A percentile compares a stretch with the other conserved stretches of the same genome.
These are phyloP conservation scores for Saraca asoca DNA, from an alignment of 331 rosid species.

Conservation along the genomic window DNA sequence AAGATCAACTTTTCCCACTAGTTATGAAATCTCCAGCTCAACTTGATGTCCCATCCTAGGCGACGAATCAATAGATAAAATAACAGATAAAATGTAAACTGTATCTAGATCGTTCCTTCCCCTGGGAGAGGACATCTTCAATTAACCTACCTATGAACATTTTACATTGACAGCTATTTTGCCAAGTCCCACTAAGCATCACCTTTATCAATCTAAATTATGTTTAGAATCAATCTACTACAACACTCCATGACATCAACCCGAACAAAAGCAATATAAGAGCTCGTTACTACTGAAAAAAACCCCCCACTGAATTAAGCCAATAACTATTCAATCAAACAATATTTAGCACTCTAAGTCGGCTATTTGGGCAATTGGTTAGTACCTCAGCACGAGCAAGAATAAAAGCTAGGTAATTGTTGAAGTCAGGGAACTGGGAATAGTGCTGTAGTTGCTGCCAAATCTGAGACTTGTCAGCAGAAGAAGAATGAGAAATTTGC, in stretches of 20 bases:
- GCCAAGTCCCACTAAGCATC: not conserved
- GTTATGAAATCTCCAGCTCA: not conserved
- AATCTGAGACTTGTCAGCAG: constrained; percentile 95
- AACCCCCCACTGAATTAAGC: constrained; percentile 3
- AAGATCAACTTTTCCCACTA: not conserved
- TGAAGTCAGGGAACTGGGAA: constrained; percentile 93
- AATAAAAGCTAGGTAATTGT: constrained; percentile 91
- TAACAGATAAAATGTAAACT: not conserved
- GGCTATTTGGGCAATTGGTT: constrained; percentile 13
- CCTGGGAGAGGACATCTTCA: too few relatives aligned
- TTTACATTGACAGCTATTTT: not conserved
- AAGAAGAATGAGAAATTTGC: constrained; percentile 85
- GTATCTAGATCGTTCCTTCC: not conserved
- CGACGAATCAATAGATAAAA: constrained; percentile 12
- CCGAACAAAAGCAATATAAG: not conserved
- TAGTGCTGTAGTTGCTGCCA: constrained; percentile 92
- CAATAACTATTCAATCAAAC: too few relatives aligned
- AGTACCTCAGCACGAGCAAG: constrained; percentile 86
- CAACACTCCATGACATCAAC: not conserved
- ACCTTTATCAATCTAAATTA: constrained; percentile 25
- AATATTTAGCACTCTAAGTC: not conserved
- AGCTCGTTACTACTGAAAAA: not conserved
- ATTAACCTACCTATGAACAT: not conserved
- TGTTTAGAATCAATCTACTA: constrained; percentile 25
- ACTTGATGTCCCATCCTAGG: not conserved